Base-by-base conservation (phyloP, 2,329 filamentous ascomycete genomes). In the Sclerotinia subarctica region DNA sequence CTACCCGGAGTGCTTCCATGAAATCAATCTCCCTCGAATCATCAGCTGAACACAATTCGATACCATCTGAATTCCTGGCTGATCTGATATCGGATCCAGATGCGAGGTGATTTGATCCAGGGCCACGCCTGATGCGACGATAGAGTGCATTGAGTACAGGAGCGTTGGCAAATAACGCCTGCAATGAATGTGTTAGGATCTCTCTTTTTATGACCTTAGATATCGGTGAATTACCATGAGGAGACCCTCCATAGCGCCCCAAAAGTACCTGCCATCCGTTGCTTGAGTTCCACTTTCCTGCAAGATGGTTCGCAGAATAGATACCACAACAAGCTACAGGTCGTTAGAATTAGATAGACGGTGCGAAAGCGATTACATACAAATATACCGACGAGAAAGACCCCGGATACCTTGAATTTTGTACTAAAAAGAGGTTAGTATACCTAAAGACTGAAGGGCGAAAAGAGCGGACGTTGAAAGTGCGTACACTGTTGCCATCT, bases 91-190 rank as follows among this genome's bases (percentile, higher is more conserved):
- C 29, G 1, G 47, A 26, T 56, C n/a, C 19, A 32, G 53, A 32
- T 26, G 44, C 19, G 21, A 51, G 26, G 13, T 53, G 17, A 11
- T 53, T 54, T 38, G 65, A 32, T 15, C n/a, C 35, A 60, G 32
- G 54, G 64, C 59, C 46, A 63, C 8, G 19, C 32, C 15, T 63
- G 13, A 26, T 19, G 17, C 72, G 71, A 5, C 70, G 68, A 66
- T 70, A 75, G 19, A 75, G 54, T 6, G 67, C 69, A 42, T 73
- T 69, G 47, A 76, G 21, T 17, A 74, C 68, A 1, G 73, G 73
- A 13, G 71, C 70, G 58, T 76, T 76, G 21, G 70, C 73, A 5
- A 74, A 67, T 0, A 72, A 24, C 5, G 73, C 72, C 71, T 73
- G 15, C 4, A 26, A 26, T 42, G 1, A 49, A 32, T 47, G 62